These are phyloP conservation scores for Cardamine chenopodiifolia DNA, from an alignment of 345 rosid genomes.

Conservation along the genomic window DNA sequence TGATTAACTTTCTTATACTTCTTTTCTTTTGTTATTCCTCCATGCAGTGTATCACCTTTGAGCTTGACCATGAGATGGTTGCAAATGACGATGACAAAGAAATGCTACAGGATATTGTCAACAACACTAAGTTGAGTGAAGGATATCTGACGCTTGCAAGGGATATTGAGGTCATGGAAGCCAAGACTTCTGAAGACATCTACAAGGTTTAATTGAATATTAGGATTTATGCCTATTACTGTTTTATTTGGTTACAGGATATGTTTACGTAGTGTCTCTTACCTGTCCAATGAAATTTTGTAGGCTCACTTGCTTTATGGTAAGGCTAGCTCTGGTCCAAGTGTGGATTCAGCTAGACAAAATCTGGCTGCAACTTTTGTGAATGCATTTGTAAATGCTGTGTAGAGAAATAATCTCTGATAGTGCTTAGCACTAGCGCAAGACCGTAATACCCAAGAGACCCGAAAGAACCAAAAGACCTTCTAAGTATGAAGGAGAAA, in stretches of 20 bases:
- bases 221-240: not conserved
- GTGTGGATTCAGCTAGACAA: constrained; percentile 91
- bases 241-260: constrained; percentile 8
- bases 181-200: constrained; percentile 93
- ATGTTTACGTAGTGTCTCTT: constrained; percentile 2
- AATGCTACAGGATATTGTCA: constrained; percentile 74
- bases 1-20: not conserved
- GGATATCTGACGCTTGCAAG: constrained; percentile 95
- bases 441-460: no score
- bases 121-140: constrained; percentile 77
- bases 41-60: constrained; percentile 69
- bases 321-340: constrained; percentile 71
- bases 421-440: no score
- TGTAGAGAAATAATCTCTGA: no score
- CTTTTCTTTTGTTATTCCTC: constrained; percentile 22
- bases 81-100: constrained; percentile 68
- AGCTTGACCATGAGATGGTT: constrained; percentile 71
- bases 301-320: constrained; percentile 98
- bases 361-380: constrained; percentile 96
- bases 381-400: constrained; percentile 96
- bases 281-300: constrained; percentile 30
- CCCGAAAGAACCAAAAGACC: no score
- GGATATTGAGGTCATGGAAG: constrained; percentile 99
- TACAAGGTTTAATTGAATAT: constrained; percentile 59
- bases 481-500: no score